Evolutionary conservation across 129 eudicot genomes (phyloP), one percentile per base, ranked within the genome.

Genomic region (Lactuca saligna): DNA sequence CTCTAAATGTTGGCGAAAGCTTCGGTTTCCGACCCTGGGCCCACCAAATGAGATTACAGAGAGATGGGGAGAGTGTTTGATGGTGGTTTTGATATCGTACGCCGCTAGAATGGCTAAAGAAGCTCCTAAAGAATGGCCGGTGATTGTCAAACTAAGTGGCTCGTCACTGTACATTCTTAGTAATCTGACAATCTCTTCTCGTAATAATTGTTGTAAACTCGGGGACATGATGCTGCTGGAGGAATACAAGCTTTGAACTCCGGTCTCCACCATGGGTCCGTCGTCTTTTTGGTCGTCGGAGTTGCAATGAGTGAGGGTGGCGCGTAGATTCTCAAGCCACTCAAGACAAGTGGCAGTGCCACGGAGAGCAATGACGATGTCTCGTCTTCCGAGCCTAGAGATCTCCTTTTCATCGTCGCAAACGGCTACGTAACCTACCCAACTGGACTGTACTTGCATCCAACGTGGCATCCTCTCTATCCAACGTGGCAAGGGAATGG

Each of bases 91-190:
- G 57, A 93, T 83, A 54, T 93, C 95, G 33, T 87, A 82, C 2
- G 99, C 99, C 3, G 88, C 87, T 12, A 94, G 71, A 12, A 87
- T 87, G 54, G 97, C 97, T 7, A 94, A 82, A 5, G 99, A 93
- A 17, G 99, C 99, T 4, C 99, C 99, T 0, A 94, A 81, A 20
- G 96, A 87, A 68, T 94, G 99, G 58, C 99, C 99, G 7, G 99
- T 94, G 76, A 94, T 69, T 35, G 99, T 94, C 63, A 94, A 39
- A 63, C 99, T 94, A 13, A 94, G 29, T 0, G 78, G 84, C 71
- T 89, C 96, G 7, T 77, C 73, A 0, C 75, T 57, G 68, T 87
- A 94, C 38, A 11, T 35, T 66, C 72, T 61, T n/a, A 89, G 60
- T 33, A 94, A 61, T 61, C 79, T 61, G 8, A 57, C 3, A 0